Percentiles rank a stretch among this genome's conserved stretches.
These are phyloP conservation scores for Eleusine coracana DNA, from an alignment of 176 grass and related monocot species.

Conservation along the genomic window DNA sequence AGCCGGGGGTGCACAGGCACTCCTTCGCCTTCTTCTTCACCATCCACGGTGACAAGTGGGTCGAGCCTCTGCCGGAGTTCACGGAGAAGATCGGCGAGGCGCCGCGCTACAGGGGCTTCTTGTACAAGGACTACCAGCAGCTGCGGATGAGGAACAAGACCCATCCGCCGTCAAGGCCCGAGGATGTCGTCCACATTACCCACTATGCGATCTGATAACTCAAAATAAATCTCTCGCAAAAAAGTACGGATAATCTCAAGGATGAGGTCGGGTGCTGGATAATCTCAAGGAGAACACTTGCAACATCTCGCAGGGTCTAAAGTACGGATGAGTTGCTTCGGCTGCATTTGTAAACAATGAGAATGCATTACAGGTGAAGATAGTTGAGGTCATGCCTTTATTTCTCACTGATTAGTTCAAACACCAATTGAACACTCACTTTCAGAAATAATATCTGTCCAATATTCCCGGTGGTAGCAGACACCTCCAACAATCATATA, in stretches of 20 bases:
- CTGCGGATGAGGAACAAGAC: conserved; percentile 50
- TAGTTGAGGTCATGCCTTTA: no score
- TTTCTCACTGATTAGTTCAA: not conserved
- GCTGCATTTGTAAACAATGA: not conserved
- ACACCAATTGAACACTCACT: not conserved
- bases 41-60: conserved; percentile 39
- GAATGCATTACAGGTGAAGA: not conserved
- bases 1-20: conserved; percentile 34
- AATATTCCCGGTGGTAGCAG: not conserved
- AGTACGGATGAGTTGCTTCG: not conserved
- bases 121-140: conserved; percentile 30
- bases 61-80: conserved; percentile 51
- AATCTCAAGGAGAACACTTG: not conserved
- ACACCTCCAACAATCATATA: no score
- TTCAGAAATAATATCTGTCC: not conserved
- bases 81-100: conserved; percentile 25
- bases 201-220: conserved; percentile 16
- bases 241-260: no score
- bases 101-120: conserved; percentile 39
- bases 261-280: not conserved
- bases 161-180: conserved; percentile 31
- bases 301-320: not conserved
- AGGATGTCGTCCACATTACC: conserved; percentile 35
- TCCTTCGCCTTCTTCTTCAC: conserved; percentile 43
- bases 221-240: no score